Conservation (phyloP, 495 filamentous ascomycete species). For the Entonaema liquescens region DNA sequence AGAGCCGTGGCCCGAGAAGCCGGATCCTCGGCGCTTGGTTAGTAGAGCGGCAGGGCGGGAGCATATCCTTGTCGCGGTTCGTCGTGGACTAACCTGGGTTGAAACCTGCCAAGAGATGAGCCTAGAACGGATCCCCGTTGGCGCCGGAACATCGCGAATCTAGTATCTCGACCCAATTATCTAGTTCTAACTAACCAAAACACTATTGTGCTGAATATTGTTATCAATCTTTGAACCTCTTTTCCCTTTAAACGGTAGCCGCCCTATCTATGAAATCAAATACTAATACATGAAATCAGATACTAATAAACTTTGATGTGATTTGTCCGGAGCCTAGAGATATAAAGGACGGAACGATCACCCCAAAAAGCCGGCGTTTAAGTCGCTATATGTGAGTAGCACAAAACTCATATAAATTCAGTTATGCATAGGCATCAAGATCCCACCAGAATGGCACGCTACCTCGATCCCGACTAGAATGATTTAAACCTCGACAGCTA, state of each 20-base stretch:
- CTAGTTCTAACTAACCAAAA: conserved; percentile 10
- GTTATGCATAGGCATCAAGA: conserved; percentile 19
- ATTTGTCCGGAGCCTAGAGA: background rate
- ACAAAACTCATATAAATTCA: conserved; percentile 1
- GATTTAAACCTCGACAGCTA: conserved; percentile 2
- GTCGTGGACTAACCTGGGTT: conserved; percentile 1
- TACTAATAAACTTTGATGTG: background rate
- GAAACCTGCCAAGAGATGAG: conserved; percentile 39
- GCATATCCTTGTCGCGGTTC: conserved; percentile 20
- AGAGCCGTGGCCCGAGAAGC: conserved; percentile 11
- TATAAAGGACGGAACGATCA: background rate
- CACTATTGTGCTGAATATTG: background rate
- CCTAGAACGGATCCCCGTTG: conserved; percentile 15
- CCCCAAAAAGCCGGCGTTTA: conserved; percentile 19
- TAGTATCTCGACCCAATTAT: conserved; percentile 8
- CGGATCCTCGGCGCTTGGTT: conserved; percentile 24
- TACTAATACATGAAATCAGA: no score
- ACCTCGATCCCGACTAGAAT: conserved; percentile 2
- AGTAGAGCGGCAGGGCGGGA: conserved; percentile 14
- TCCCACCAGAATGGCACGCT: conserved; percentile 22
- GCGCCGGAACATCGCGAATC: conserved; percentile 24
- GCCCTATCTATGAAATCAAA: background rate
- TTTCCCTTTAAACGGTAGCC: background rate
- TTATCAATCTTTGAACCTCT: background rate
- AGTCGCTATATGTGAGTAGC: background rate